phyloP scores from a whole-genome alignment of 306 rosid species.

The Prunus davidiana region DNA sequence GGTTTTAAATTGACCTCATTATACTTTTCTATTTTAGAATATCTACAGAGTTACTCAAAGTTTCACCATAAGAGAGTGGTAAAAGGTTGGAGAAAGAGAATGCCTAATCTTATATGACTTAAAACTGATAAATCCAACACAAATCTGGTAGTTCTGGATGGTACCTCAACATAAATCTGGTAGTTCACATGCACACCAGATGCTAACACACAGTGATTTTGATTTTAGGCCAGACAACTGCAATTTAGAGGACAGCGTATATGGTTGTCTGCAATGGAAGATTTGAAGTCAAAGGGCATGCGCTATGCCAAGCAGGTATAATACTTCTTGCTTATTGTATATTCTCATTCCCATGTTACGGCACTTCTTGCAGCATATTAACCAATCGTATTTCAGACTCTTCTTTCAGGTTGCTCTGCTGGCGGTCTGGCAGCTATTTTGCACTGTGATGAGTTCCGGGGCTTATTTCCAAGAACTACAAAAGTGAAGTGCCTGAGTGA shows the following conservation, averaged over 20 bases:
- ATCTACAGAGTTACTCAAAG: background rate
- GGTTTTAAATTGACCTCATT: too few relatives aligned
- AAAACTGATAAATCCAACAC: background rate
- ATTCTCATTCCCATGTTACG: background rate
- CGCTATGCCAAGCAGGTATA: conserved; percentile 69
- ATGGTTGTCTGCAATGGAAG: conserved; percentile 91
- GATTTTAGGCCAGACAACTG: conserved; percentile 51
- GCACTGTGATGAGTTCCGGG: conserved; percentile 81
- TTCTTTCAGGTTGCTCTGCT: conserved; percentile 98
- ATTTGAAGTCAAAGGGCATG: conserved; percentile 87
- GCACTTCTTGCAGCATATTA: background rate
- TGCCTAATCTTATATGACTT: background rate
- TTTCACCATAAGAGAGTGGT: background rate
- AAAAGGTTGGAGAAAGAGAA: background rate
- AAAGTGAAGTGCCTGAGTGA: conserved; percentile 93
- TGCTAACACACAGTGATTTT: conserved; percentile 7
- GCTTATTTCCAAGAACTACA: conserved; percentile 53
- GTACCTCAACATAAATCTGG: background rate
- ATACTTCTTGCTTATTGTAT: conserved; percentile 5
- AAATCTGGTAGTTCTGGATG: background rate
- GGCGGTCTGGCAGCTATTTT: conserved; percentile 92
- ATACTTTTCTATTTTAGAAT: background rate
- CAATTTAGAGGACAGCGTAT: conserved; percentile 92
- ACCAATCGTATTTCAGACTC: conserved; percentile 53
- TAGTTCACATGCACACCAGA: background rate